Base-by-base conservation (phyloP, 1,284 basidiomycete species). In the Flammula alnicola region DNA sequence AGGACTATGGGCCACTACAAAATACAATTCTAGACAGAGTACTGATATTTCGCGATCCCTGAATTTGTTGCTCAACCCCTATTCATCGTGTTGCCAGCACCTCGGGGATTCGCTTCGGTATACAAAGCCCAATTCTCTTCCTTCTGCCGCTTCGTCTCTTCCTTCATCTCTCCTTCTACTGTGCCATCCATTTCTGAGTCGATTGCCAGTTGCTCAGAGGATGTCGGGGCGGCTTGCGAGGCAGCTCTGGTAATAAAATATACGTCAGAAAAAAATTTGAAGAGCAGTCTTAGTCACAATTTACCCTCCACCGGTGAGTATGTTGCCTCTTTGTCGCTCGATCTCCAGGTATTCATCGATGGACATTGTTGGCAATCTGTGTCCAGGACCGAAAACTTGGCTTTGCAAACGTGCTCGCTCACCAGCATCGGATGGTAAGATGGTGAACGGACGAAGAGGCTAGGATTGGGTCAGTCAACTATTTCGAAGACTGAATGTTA, bases 11-110 rank as follows among this genome's bases (percentile, higher is more conserved):
- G n/a, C n/a, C n/a, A n/a, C n/a, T n/a, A n/a, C n/a, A n/a, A n/a
- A n/a, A n/a, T n/a, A n/a, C n/a, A n/a, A n/a, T n/a, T n/a, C n/a
- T n/a, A n/a, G n/a, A n/a, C n/a, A n/a, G n/a, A n/a, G n/a, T n/a
- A n/a, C n/a, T 29, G n/a, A 16, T 12, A 20, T 23, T 17, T n/a
- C 17, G n/a, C 6, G 1, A 17, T 19, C 9, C 17, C 7, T 30
- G 6, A 11, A 30, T 30, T 3, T 2, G 12, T 23, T 12, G n/a
- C 29, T 61, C 47, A 95, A 49, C 95, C 95, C 48, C 93, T 80
- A 67, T 97, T 98, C 91, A 96, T 95, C 2, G 89, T 95, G 66
- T 98, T 98, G 3, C 95, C 95, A 12, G 87, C 87, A 0, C 95
- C 95, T 60, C 78, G 84, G 8, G 85, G 83, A 68, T 95, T 85